phyloP scores from a whole-genome alignment of 139 green algal species.

The Volvox africanus region DNA sequence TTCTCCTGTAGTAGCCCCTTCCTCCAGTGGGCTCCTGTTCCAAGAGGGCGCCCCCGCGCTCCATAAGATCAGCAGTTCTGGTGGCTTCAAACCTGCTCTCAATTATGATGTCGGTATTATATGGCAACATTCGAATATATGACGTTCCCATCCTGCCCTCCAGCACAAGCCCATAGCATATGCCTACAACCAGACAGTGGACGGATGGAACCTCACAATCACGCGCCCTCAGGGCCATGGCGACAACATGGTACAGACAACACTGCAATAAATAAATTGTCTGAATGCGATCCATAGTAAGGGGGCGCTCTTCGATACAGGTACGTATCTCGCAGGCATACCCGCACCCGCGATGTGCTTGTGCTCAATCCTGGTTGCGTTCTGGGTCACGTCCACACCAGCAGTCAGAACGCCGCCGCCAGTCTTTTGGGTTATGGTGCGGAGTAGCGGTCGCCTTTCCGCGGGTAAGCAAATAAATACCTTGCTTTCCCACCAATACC shows the following conservation, averaged over 20 bases:
- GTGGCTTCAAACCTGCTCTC: neutral
- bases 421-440: too few relatives aligned
- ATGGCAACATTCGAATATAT: conserved; percentile 32
- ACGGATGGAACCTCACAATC: neutral
- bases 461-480: too few relatives aligned
- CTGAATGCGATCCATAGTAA: neutral
- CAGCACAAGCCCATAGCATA: conserved; percentile 4
- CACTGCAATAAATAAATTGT: neutral
- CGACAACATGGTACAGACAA: too few relatives aligned
- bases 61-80: neutral
- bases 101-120: neutral
- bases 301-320: neutral
- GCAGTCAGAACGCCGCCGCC: too few relatives aligned
- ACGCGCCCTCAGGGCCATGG: too few relatives aligned
- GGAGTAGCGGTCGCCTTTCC: too few relatives aligned
- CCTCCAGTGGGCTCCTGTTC: too few relatives aligned
- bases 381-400: too few relatives aligned
- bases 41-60: neutral
- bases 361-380: too few relatives aligned
- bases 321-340: neutral
- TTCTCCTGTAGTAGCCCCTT: too few relatives aligned
- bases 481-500: too few relatives aligned
- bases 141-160: conserved; percentile 36
- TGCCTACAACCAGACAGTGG: neutral
- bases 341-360: too few relatives aligned